phyloP scores from a whole-genome alignment of 2,329 filamentous ascomycete genomes.

The Lachnellula subtilissima region DNA sequence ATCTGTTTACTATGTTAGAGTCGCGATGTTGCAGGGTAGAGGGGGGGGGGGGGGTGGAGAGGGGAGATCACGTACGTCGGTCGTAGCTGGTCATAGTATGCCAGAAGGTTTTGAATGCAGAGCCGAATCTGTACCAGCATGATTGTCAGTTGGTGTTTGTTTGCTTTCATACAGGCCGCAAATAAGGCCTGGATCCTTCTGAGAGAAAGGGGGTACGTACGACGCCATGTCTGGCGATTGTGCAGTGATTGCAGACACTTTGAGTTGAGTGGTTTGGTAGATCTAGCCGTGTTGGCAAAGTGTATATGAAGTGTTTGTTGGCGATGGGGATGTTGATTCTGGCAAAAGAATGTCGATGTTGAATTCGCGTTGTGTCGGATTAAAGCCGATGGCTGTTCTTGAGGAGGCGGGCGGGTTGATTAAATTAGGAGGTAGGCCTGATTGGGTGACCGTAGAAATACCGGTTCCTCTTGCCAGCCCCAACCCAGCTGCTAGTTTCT shows the following conservation, averaged over 20 bases:
- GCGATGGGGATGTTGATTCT: neutral
- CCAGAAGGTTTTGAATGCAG: constrained; percentile 87
- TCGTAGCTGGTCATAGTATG: constrained; percentile 74
- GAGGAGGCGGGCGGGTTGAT: neutral
- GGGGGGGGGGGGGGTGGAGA: too few species aligned
- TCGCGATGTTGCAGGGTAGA: constrained; percentile 17
- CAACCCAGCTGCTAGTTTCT: neutral
- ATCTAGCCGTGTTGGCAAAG: constrained; percentile 20
- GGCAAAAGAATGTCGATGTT: constrained; percentile 10
- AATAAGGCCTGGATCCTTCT: constrained; percentile 5
- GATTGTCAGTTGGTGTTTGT: constrained; percentile 13
- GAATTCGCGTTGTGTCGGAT: constrained; percentile 7
- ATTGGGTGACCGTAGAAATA: neutral
- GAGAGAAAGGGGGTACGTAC: constrained; percentile 24
- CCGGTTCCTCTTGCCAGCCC: neutral
- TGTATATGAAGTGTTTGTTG: neutral
- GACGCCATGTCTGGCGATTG: constrained; percentile 31
- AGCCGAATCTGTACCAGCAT: constrained; percentile 50
- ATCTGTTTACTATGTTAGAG: constrained; percentile 58
- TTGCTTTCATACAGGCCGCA: constrained; percentile 12
- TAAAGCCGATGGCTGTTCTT: neutral
- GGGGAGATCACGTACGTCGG: constrained; percentile 50
- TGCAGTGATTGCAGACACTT: constrained; percentile 24
- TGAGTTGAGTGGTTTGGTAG: constrained; percentile 8
- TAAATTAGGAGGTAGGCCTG: neutral